Percentiles rank a stretch among this genome's conserved stretches.
Evolutionary conservation across 140 eudicot genomes (phyloP).

Genomic region (Senecio squalidus): DNA sequence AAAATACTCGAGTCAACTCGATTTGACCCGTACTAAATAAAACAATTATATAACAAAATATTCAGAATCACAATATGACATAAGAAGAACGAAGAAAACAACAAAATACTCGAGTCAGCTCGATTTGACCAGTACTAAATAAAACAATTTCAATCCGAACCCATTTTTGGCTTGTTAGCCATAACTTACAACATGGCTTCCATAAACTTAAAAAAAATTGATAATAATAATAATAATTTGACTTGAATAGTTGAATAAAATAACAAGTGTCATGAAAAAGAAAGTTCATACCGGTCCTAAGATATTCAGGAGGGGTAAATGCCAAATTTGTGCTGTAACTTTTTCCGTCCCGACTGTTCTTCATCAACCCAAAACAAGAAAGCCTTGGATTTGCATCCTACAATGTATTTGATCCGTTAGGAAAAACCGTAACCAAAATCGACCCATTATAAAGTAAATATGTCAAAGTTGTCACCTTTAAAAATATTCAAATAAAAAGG

Average conservation of each 20-base stretch:
- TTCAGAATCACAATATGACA: neutral
- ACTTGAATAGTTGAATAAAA: no score
- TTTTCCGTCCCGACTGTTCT: slow-evolving; percentile 93
- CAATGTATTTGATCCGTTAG: neutral
- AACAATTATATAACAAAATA: neutral
- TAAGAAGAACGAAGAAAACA: neutral
- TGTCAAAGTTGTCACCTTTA: no score
- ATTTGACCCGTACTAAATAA: no score
- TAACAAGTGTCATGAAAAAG: neutral
- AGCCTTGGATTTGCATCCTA: slow-evolving; percentile 92
- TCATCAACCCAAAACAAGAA: slow-evolving; percentile 96
- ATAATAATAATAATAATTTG: no score
- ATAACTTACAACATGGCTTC: no score
- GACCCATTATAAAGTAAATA: no score
- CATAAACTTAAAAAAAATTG: no score
- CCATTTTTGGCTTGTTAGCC: no score
- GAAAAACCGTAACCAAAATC: no score
- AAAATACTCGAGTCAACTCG: neutral
- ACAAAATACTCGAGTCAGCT: neutral
- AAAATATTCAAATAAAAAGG: neutral
- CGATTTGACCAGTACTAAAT: no score
- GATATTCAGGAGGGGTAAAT: slow-evolving; percentile 95
- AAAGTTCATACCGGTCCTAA: slow-evolving; percentile 68
- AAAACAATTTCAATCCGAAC: neutral
- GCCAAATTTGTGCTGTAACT: slow-evolving; percentile 96